Conservation (phyloP, 2,329 filamentous ascomycete species). For the Penicillium sp. region DNA sequence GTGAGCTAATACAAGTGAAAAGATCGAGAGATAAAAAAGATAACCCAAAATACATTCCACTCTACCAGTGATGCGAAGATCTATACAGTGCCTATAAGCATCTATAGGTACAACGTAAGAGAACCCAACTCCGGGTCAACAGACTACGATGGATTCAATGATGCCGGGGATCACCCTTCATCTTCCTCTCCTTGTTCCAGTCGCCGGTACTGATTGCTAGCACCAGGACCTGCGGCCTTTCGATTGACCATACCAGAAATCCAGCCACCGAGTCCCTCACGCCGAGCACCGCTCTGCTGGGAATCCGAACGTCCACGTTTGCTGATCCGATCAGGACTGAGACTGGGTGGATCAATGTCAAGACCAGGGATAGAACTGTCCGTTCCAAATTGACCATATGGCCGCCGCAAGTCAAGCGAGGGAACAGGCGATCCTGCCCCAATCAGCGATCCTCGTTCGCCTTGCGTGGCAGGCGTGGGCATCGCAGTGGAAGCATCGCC, state of each 20-base stretch:
- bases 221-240: conserved; percentile 40
- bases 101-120: no score
- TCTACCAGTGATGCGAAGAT: no score
- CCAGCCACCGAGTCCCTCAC: conserved; percentile 68
- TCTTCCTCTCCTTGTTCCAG: conserved; percentile 49
- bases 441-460: conserved; percentile 81
- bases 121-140: no score
- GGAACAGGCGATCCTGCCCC: conserved; percentile 75
- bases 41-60: no score
- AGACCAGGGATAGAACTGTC: conserved; percentile 76
- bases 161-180: conserved; percentile 3
- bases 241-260: conserved; percentile 66
- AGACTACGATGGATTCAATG: no score
- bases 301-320: conserved; percentile 45
- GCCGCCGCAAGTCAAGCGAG: conserved; percentile 68
- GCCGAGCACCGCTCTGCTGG: conserved; percentile 35
- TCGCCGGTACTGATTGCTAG: conserved; percentile 46
- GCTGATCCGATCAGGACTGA: conserved; percentile 52
- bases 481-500: conserved; percentile 86
- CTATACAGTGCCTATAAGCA: no score
- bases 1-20: no score
- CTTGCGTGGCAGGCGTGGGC: conserved; percentile 73
- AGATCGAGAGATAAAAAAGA: no score
- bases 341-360: conserved; percentile 75
- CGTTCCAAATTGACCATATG: conserved; percentile 52